Conservation (phyloP, 2,329 filamentous ascomycete species). For the Colletotrichum scovillei region DNA sequence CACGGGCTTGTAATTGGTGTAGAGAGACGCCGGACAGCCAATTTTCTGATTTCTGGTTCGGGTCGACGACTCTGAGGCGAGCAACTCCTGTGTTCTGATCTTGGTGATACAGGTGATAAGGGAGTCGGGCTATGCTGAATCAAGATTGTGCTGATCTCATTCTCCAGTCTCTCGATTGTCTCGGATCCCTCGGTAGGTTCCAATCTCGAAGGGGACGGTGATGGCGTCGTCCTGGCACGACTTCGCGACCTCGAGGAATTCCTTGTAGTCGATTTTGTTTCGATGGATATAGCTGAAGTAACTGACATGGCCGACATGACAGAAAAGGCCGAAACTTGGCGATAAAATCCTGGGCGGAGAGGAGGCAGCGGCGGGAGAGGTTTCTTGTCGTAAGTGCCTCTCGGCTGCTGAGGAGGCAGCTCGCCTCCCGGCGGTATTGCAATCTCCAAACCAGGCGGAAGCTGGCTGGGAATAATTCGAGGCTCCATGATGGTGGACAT, state of each 20-base stretch:
- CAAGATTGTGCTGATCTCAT: constrained; percentile 30
- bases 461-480: constrained; percentile 27
- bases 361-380: constrained; percentile 42
- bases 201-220: constrained; percentile 4
- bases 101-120: background rate
- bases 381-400: constrained; percentile 39
- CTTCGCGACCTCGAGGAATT: constrained; percentile 24
- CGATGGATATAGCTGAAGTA: background rate
- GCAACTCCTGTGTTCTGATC: constrained; percentile 26
- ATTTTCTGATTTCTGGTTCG: background rate
- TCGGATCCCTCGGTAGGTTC: background rate
- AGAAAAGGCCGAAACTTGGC: constrained; percentile 21
- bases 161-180: constrained; percentile 14
- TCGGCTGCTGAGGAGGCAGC: constrained; percentile 36
- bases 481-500: constrained; percentile 26
- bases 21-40: constrained; percentile 26
- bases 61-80: constrained; percentile 17
- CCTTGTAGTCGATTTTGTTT: constrained; percentile 2
- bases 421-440: constrained; percentile 35
- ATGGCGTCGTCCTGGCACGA: constrained; percentile 13
- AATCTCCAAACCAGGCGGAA: constrained; percentile 37
- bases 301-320: constrained; percentile 9
- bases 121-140: constrained; percentile 24
- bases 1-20: constrained; percentile 26
- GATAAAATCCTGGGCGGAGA: constrained; percentile 12